phyloP scores from a whole-genome alignment of 139 green algal species.

The Ettlia oleoabundans region DNA sequence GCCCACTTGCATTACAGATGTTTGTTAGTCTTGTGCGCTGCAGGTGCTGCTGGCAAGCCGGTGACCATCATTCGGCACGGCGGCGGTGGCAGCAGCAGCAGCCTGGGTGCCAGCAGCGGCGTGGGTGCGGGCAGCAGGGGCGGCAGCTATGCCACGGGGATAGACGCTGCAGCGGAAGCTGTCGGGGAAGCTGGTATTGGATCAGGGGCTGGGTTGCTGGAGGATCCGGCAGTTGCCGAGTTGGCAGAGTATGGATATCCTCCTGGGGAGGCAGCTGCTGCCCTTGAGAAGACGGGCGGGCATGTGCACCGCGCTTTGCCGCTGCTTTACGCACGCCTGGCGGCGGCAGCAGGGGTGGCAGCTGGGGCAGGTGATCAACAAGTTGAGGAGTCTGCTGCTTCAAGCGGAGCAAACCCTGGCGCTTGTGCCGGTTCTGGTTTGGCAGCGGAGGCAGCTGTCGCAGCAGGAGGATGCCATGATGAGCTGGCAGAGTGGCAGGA shows the following conservation, averaged over 20 bases:
- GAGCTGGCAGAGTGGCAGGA: constrained; percentile 59
- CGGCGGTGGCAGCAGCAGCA: background rate
- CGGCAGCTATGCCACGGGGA: background rate
- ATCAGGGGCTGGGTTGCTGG: background rate
- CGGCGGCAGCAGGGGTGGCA: too few relatives aligned
- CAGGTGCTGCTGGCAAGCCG: constrained; percentile 56
- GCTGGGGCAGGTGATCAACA: too few relatives aligned
- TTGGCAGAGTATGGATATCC: constrained; percentile 60
- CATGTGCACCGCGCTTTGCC: constrained; percentile 51
- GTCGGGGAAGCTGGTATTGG: background rate
- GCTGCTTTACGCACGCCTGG: constrained; percentile 48
- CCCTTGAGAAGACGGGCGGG: constrained; percentile 49
- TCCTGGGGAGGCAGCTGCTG: constrained; percentile 29
- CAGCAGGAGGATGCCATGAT: background rate
- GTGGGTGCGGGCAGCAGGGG: background rate
- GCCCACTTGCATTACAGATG: too few relatives aligned
- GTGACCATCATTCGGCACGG: constrained; percentile 37
- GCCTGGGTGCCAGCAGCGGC: too few relatives aligned
- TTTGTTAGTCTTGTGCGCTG: too few relatives aligned
- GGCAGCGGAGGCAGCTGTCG: background rate
- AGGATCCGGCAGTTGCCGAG: constrained; percentile 42
- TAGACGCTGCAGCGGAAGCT: constrained; percentile 5
- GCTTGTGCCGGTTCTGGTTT: background rate
- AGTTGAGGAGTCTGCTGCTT: too few relatives aligned
- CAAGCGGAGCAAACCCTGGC: background rate